Base-by-base conservation (phyloP, 768 basidiomycete species). In the Lepiota venenata region DNA sequence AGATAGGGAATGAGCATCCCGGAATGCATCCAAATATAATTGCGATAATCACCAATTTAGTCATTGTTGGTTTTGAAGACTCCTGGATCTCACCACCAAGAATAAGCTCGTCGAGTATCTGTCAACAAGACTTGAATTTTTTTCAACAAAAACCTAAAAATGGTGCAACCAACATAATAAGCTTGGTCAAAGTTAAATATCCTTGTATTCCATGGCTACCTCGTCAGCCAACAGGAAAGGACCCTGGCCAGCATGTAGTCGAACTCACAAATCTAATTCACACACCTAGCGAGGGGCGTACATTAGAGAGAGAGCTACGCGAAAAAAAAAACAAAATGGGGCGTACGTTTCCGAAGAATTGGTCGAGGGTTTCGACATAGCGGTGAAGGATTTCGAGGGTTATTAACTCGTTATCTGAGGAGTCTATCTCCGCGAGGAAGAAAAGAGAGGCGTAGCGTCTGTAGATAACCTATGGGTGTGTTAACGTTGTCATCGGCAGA, bases 121-220 rank as follows among this genome's bases (percentile, higher is more conserved):
- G 32, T 35, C 10, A 32, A 12, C 18, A 25, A 44, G 44, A 35
- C 47, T 10, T 37, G 41, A 44, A n/a, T n/a, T n/a, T n/a, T n/a
- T n/a, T 12, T 42, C 4, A 22, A 37, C 16, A 5, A 15, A 7
- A 35, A 32, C 15, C n/a, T 6, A 25, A 42, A 32, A 41, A 49
- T 21, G 36, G 16, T 25, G 35, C n/a, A 18, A 66, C 69, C 27
- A 16, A 91, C 94, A 3, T 91, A 84, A 66, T 93, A 97, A 1
- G 95, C 96, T 68, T 93, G 91, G 66, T 98, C 91, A 67, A 98
- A 98, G 74, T 97, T 97, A 81, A 97, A 98, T 61, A 98, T 96
- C 50, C 92, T 94, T 60, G 16, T 38, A 37, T 38, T 9, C 11
- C n/a, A 18, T 5, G 29, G 22, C 9, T 16, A 27, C 15, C 10